Conservation (phyloP, 805 yeast genomes). For the Peterozyma xylosa region DNA sequence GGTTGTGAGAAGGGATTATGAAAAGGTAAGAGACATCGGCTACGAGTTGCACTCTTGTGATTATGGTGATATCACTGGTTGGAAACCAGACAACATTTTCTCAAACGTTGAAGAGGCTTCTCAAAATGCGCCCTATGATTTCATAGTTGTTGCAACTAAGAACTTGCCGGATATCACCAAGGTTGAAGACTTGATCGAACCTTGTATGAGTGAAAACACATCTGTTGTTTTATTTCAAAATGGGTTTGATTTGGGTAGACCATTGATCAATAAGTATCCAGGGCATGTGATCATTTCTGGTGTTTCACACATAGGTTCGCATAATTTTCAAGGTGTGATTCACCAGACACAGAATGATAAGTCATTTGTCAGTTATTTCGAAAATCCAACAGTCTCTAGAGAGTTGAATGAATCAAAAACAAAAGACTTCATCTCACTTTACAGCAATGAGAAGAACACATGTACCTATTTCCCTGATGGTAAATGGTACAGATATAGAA, state of each 20-base stretch:
- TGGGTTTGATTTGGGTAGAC: conserved; percentile 30
- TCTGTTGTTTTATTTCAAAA: conserved; percentile 30
- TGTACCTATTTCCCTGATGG: conserved; percentile 35
- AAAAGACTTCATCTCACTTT: conserved; percentile 36
- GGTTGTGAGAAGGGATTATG: conserved; percentile 58
- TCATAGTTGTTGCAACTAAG: conserved; percentile 51
- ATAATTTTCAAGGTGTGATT: conserved; percentile 41
- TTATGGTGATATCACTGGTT: conserved; percentile 46
- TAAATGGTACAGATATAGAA: conserved; percentile 52
- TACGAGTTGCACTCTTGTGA: conserved; percentile 50
- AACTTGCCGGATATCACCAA: conserved; percentile 56
- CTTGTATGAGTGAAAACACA: conserved; percentile 18
- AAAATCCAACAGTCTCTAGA: conserved; percentile 24
- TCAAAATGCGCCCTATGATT: conserved; percentile 40
- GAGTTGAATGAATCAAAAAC: conserved; percentile 28
- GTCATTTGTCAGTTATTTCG: conserved; percentile 45
- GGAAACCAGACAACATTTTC: conserved; percentile 44
- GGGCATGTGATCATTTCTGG: conserved; percentile 49
- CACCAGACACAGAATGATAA: conserved; percentile 44
- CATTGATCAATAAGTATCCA: conserved; percentile 38
- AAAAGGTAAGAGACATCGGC: conserved; percentile 40
- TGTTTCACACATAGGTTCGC: conserved; percentile 55
- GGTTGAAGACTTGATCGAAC: conserved; percentile 27
- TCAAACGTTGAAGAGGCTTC: conserved; percentile 28
- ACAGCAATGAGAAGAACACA: conserved; percentile 33